Conservation (phyloP, 257 asterid genomes). For the Solanum paucissectum region DNA sequence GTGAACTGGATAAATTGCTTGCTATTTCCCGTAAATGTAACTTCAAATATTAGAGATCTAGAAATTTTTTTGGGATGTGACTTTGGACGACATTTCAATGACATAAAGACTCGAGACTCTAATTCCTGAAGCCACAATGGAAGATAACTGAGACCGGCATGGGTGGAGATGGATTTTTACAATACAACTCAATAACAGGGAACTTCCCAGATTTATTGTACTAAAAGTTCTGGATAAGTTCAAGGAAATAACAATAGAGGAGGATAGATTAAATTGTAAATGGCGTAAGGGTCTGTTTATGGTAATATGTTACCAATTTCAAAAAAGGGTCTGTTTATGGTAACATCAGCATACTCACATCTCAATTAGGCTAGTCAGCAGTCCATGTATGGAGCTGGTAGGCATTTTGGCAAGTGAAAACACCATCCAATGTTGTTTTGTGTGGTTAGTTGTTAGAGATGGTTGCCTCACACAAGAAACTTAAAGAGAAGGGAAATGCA, state of each 20-base stretch:
- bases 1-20: not conserved
- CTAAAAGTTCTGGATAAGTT: not conserved
- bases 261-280: not conserved
- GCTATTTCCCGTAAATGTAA: not conserved
- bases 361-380: not conserved
- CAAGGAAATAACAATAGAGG: not conserved
- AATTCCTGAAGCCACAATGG: not conserved
- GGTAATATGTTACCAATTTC: not conserved
- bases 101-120: not conserved
- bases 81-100: not conserved
- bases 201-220: not conserved
- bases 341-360: not conserved
- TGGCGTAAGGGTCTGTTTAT: not conserved
- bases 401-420: not conserved
- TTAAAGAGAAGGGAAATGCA: not conserved
- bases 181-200: not conserved
- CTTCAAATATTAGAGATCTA: not conserved
- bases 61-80: not conserved
- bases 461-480: not conserved
- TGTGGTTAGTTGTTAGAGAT: not conserved
- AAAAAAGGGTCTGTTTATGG: not conserved
- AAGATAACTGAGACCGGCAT: not conserved
- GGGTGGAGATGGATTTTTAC: not conserved
- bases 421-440: not conserved
- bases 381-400: not conserved